Base-by-base conservation (phyloP, 345 rosid species). In the Hevea brasiliensis region DNA sequence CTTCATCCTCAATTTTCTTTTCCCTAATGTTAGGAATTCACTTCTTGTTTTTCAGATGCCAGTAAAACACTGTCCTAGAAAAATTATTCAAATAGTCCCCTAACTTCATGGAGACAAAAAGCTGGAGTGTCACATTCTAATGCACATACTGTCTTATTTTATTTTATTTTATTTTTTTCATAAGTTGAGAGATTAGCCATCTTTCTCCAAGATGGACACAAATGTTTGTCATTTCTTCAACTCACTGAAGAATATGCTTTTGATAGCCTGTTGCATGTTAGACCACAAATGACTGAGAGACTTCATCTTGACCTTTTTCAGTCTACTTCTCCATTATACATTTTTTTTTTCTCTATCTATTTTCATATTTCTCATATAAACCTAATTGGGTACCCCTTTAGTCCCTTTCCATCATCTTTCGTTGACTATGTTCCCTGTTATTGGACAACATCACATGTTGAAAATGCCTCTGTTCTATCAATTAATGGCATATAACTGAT, bases 171-270 rank as follows among this genome's bases (percentile, higher is more conserved):
- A 12, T 21, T 64, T 29, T 14, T 21, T 4, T 8, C 12, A 4
- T 4, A 65, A 65, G 37, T 12, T 65, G 27, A 26, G 62, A 11
- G 32, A 37, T 45, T n/a, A 45, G 26, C 32, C 17, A 44, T 23
- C 21, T 13, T 47, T 24, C n/a, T 65, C 47, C 12, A 65, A 65
- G 56, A 65, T 65, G 69, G 56, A 44, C 69, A 23, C 40, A 45
- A 3, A 45, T 65, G 69, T 45, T 65, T 44, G 18, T 65, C 12
- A 13, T 29, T 12, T 64, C 51, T 23, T 41, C 51, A 37, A 45
- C 12, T 45, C 40, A 20, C 42, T 65, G 21, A 8, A 26, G 41
- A 57, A 65, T 48, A 4, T 48, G 70, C 24, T 66, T 47, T 32
- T 45, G 29, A 11, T 12, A 4, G 7, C 32, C 0, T 21, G 15